phyloP scores from a whole-genome alignment of 225 moss, liverwort and hornwort species.

The Bryoerythrophyllum caledonicum region DNA sequence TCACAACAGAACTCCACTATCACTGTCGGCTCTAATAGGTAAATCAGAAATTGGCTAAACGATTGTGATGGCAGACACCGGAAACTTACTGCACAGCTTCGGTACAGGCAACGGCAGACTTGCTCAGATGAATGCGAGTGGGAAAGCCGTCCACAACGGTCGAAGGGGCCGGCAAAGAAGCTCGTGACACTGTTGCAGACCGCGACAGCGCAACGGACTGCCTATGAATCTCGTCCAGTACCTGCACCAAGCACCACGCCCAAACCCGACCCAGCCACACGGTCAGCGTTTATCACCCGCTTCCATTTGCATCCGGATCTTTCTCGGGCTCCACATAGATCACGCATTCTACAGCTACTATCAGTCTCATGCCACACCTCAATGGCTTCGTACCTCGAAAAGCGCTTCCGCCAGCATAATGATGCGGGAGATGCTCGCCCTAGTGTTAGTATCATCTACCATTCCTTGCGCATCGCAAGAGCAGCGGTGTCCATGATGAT shows the following conservation, averaged over 20 bases:
- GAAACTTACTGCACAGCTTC: conserved; percentile 76
- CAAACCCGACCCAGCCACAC: not conserved
- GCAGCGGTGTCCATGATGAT: conserved; percentile 75
- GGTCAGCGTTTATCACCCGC: not conserved
- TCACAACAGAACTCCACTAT: not conserved
- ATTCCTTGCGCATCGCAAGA: conserved; percentile 73
- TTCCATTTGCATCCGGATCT: not conserved
- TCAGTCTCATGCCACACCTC: not conserved
- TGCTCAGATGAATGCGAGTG: conserved; percentile 63
- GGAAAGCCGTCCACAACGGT: conserved; percentile 85
- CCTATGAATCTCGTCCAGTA: conserved; percentile 91
- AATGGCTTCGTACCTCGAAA: conserved; percentile 68
- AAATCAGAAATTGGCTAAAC: not conserved
- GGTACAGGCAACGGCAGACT: conserved; percentile 44
- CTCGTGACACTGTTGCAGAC: conserved; percentile 67
- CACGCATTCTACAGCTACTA: conserved; percentile 1
- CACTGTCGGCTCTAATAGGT: not conserved
- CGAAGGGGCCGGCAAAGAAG: conserved; percentile 80
- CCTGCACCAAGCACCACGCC: conserved; percentile 41
- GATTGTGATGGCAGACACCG: not conserved
- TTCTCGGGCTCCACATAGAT: not conserved
- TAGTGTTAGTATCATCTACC: conserved; percentile 74
- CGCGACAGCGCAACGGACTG: conserved; percentile 87
- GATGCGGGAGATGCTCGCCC: conserved; percentile 93
- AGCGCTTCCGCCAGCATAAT: conserved; percentile 97